Base-by-base conservation (phyloP, 1,284 basidiomycete genomes). In the Entoloma clypeatum region DNA sequence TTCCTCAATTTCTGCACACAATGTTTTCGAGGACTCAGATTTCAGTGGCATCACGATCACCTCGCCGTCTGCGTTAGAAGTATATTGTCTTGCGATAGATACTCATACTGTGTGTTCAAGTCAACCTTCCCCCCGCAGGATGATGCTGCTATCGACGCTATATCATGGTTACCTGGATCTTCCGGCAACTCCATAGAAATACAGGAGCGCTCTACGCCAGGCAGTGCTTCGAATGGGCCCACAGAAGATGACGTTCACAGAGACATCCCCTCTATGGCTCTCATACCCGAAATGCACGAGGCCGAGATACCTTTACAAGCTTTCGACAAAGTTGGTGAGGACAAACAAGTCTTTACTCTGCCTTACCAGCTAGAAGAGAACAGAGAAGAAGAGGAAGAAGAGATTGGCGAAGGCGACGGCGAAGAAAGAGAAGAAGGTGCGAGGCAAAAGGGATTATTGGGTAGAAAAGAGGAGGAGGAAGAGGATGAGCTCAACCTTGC, bases 21-120 rank as follows among this genome's bases (percentile, higher is more conserved):
- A 55, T 19, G 41, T 47, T 18, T 54, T 59, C 25, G 55, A 49
- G 31, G 60, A 55, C 11, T 62, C 61, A 18, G 61, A 63, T 29
- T 46, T 60, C 14, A 62, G 56, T 39, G 58, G 56, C 16, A 52
- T 58, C 4, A 61, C 59, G 11, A 60, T 56, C 25, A 55, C 60
- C 23, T 50, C 53, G 19, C 45, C 27, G 18, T 48, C 53, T 30
- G 50, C 50, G 23, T 39, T 43, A 18, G 49, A 53, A 36, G 58
- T 57, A 35, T 32, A 44, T 45, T 21, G 25, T 25, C n/a, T n/a
- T n/a, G n/a, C n/a, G n/a, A n/a, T n/a, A n/a, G n/a, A n/a, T n/a
- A n/a, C n/a, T n/a, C n/a, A n/a, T n/a, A n/a, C n/a, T n/a, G n/a
- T n/a, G n/a, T n/a, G n/a, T 28, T 11, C 17, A 11, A 21, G 18